These are phyloP conservation scores for Juglanconis juglandina DNA, from an alignment of 2,329 filamentous ascomycete species.

Conservation along the genomic window DNA sequence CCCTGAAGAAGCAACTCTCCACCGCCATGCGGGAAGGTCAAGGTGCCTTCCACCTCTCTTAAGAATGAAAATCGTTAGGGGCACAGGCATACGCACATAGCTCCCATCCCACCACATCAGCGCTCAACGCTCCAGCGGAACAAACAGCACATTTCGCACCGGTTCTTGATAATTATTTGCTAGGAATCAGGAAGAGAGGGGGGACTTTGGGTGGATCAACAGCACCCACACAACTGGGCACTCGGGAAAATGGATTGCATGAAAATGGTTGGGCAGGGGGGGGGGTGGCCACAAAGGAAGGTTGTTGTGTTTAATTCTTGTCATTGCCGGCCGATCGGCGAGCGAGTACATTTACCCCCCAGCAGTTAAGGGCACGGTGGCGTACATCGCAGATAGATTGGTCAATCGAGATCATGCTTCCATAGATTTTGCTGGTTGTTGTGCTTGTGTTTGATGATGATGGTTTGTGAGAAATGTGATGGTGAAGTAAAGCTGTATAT, in stretches of 20 bases:
- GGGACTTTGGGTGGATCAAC: conserved; percentile 11
- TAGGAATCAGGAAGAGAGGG: not conserved
- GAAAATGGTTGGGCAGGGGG: not conserved
- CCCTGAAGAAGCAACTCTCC: conserved; percentile 73
- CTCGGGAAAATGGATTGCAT: conserved; percentile 11
- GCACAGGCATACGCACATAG: not conserved
- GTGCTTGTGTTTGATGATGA: not conserved
- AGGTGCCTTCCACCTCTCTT: conserved; percentile 95
- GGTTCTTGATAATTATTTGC: conserved; percentile 8
- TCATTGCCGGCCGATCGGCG: conserved; percentile 4
- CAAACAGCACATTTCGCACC: not conserved
- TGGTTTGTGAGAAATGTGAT: too few relatives aligned
- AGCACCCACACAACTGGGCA: not conserved
- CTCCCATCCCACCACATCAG: not conserved
- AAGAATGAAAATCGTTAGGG: conserved; percentile 23
- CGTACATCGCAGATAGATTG: conserved; percentile 18
- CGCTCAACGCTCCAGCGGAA: conserved; percentile 1
- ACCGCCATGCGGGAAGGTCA: conserved; percentile 93
- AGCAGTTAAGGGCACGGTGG: conserved; percentile 7
- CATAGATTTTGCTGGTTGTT: not conserved
- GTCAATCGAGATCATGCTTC: conserved; percentile 12
- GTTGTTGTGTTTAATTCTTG: conserved; percentile 8
- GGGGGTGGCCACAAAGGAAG: not conserved
- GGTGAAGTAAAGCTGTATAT: too few relatives aligned
- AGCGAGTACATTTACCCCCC: conserved; percentile 8